Evolutionary conservation across 2,329 filamentous ascomycete species (phyloP).

Genomic region (Aspergillus pseudotamarii): DNA sequence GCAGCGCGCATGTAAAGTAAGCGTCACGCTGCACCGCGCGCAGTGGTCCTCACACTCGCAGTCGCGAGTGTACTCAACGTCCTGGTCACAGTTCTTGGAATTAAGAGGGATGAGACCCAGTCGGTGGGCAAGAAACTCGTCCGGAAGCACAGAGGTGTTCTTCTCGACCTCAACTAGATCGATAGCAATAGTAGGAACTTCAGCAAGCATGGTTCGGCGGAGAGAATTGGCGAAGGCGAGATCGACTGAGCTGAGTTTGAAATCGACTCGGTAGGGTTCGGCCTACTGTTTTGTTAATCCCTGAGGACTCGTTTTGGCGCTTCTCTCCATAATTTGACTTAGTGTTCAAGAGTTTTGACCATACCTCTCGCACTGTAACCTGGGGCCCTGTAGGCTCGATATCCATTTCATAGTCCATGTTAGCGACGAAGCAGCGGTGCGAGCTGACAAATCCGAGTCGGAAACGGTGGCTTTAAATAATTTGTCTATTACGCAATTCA

Average conservation of each 20-base stretch:
- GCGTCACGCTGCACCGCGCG: conserved; percentile 83
- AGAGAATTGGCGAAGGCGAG: conserved; percentile 91
- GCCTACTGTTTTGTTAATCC: conserved; percentile 56
- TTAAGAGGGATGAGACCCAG: conserved; percentile 87
- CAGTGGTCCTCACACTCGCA: conserved; percentile 97
- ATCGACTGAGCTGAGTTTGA: conserved; percentile 86
- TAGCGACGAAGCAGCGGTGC: conserved; percentile 28
- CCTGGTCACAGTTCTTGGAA: conserved; percentile 77
- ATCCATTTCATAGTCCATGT: conserved; percentile 52
- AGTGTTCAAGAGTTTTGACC: background rate
- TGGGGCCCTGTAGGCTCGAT: conserved; percentile 52
- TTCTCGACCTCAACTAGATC: conserved; percentile 90
- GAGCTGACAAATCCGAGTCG: conserved; percentile 19
- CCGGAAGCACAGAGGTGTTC: conserved; percentile 94
- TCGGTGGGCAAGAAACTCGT: conserved; percentile 93
- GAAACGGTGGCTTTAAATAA: background rate
- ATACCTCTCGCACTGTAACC: conserved; percentile 51
- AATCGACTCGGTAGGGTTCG: conserved; percentile 80
- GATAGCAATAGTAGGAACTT: conserved; percentile 92
- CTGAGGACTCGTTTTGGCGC: background rate
- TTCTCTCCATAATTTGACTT: background rate
- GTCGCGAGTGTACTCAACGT: conserved; percentile 84
- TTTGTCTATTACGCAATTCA: background rate
- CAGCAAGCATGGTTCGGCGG: conserved; percentile 86
- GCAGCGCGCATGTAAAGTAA: conserved; percentile 84